Evolutionary conservation across 176 grass and related monocot genomes (phyloP).

Genomic region (Rhynchospora tenuis): DNA sequence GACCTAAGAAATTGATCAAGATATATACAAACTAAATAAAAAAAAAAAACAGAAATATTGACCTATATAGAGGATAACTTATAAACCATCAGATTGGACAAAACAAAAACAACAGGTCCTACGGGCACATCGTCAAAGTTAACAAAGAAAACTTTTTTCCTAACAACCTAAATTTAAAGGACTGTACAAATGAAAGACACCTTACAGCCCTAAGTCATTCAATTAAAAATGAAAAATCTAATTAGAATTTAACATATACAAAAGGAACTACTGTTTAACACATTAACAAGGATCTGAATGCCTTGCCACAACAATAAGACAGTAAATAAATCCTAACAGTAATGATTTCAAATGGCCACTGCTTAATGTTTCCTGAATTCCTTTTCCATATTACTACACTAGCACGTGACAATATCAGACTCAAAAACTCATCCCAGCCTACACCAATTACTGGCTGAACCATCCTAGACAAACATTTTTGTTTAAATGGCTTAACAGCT

Average conservation of each 20-base stretch:
- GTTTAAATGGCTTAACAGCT: background rate
- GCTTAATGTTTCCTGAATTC: background rate
- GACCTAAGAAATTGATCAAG: constrained; percentile 34
- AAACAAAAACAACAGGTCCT: background rate
- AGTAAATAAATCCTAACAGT: background rate
- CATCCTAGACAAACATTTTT: background rate
- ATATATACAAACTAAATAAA: background rate
- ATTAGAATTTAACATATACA: background rate
- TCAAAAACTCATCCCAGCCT: background rate
- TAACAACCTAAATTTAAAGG: background rate
- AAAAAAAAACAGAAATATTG: background rate
- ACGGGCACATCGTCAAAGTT: background rate
- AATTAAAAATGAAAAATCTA: background rate
- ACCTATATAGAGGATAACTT: background rate
- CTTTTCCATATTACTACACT: too few relatives aligned
- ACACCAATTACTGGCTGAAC: background rate
- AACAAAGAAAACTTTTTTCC: background rate
- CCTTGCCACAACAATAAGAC: background rate
- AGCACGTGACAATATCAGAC: background rate
- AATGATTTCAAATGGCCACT: background rate
- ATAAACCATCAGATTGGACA: background rate
- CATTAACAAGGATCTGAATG: background rate
- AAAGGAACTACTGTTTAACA: background rate
- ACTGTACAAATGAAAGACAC: background rate
- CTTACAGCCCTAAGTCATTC: background rate